Evolutionary conservation across 2,329 filamentous ascomycete genomes (phyloP), one percentile per base, ranked within the genome.

Genomic region (Penicillium sp.): DNA sequence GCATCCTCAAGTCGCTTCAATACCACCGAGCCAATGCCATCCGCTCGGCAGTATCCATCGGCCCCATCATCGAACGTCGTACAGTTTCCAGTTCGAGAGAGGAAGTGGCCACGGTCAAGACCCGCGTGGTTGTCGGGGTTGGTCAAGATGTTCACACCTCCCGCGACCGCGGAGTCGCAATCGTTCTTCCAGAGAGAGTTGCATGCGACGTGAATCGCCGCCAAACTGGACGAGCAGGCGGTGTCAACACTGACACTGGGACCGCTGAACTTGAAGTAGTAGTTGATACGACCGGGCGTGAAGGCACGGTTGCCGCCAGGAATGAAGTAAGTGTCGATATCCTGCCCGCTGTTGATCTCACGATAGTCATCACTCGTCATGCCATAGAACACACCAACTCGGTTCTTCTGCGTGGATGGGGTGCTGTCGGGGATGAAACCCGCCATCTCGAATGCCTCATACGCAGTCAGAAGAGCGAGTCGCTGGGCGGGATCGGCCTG

Each of bases 401-500:
- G 73, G 59, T 80, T 71, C 10, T 77, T 67, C 56, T 79, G 77
- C 1, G 81, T 86, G 0, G 83, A 84, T 0, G 83, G 77, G 0
- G 83, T 86, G 36, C 83, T 73, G 63, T 86, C 84, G 0, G 83
- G 81, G 4, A 87, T 81, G 55, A 87, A 86, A 1, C 86, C 86
- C 20, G 83, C 82, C 80, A 86, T 86, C 62, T 93, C 87, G 33
- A 93, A 73, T 0, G 87, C 86, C 58, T 91, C 86, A 54, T 88
- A 91, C 0, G 85, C 85, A 2, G 86, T 88, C 7, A 83, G 79
- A 15, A 93, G 69, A 3, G 84, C 83, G 51, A 90, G 74, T 53
- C 87, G 78, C 61, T 88, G 86, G 77, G 87, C 87, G 0, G 87
- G 87, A 60, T 91, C 86, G 1, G 84, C 88, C 59, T 89, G 84